A percentile compares a stretch with the other conserved stretches of the same genome.
phyloP scores from a whole-genome alignment of 2,329 filamentous ascomycete genomes.

The Exutisphaerella laricina region DNA sequence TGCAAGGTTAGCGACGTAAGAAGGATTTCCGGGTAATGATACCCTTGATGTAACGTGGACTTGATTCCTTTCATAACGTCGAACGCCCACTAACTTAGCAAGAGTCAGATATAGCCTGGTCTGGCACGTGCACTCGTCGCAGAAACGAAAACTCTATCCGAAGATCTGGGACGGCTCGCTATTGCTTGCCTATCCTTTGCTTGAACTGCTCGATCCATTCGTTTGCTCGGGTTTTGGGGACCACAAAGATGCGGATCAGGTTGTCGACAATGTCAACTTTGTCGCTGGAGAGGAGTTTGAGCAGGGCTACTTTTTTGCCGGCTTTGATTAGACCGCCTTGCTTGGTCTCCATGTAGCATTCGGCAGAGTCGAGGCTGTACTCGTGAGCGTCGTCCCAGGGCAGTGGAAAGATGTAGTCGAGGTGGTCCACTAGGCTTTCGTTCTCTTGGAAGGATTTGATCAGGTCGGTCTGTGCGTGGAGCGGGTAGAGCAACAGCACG shows the following conservation, averaged over 20 bases:
- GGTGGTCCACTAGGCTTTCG: conserved; percentile 67
- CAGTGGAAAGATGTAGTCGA: conserved; percentile 78
- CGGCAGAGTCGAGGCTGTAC: conserved; percentile 63
- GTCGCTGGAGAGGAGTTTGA: conserved; percentile 68
- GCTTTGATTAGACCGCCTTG: conserved; percentile 79
- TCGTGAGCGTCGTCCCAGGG: conserved; percentile 72
- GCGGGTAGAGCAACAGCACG: conserved; percentile 76
- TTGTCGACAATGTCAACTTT: conserved; percentile 86
- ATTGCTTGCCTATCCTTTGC: conserved; percentile 48
- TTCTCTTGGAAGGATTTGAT: conserved; percentile 80
- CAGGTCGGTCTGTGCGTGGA: conserved; percentile 78
- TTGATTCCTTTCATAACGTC: too few relatives aligned
- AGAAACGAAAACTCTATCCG: not conserved
- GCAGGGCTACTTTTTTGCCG: conserved; percentile 73
- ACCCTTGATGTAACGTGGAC: too few relatives aligned
- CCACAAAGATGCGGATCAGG: conserved; percentile 72
- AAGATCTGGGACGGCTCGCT: not conserved
- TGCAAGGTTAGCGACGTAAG: too few relatives aligned
- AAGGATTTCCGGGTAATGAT: too few relatives aligned
- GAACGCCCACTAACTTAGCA: too few relatives aligned
- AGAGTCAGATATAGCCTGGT: too few relatives aligned
- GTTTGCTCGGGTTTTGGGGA: conserved; percentile 64
- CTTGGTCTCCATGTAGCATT: conserved; percentile 83
- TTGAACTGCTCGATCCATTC: conserved; percentile 86
- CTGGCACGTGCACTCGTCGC: too few relatives aligned